These are phyloP conservation scores for Lepidopterella palustris DNA, from an alignment of 495 filamentous ascomycete species.

Conservation along the genomic window DNA sequence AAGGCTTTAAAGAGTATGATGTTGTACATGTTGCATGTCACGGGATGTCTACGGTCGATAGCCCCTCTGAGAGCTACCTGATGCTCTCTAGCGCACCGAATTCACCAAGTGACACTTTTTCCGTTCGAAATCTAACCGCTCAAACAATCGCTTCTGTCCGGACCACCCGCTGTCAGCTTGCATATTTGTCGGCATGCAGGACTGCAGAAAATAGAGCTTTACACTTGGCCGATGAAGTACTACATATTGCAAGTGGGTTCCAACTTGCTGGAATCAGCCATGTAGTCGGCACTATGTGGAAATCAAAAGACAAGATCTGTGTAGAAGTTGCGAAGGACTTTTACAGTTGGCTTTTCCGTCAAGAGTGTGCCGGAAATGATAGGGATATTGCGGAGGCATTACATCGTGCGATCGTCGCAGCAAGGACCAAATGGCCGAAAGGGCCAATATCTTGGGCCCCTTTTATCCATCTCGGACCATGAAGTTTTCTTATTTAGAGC, in stretches of 20 bases:
- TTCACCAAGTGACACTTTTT: too few relatives aligned
- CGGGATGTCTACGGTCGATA: background rate
- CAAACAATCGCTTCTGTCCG: background rate
- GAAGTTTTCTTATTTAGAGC: too few relatives aligned
- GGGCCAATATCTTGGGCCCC: background rate
- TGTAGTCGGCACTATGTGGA: slow-evolving; percentile 26
- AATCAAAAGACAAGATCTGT: background rate
- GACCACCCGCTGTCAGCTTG: background rate
- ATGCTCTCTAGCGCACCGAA: too few relatives aligned
- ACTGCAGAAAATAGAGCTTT: background rate
- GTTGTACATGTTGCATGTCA: background rate
- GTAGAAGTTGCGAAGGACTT: background rate
- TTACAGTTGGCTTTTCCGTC: background rate
- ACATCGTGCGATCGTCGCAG: background rate
- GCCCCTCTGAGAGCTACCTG: background rate
- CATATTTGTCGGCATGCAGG: background rate
- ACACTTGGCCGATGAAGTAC: background rate
- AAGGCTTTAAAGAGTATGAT: background rate
- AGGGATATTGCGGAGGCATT: background rate
- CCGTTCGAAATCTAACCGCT: too few relatives aligned
- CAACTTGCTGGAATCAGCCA: background rate
- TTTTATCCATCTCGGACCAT: background rate
- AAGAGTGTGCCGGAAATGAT: background rate
- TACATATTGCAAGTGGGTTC: background rate
- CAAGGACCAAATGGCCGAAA: background rate